Evolutionary conservation across 1,284 basidiomycete species (phyloP), one percentile per base, ranked within the genome.

Genomic region (Coniferiporia sulphurascens): DNA sequence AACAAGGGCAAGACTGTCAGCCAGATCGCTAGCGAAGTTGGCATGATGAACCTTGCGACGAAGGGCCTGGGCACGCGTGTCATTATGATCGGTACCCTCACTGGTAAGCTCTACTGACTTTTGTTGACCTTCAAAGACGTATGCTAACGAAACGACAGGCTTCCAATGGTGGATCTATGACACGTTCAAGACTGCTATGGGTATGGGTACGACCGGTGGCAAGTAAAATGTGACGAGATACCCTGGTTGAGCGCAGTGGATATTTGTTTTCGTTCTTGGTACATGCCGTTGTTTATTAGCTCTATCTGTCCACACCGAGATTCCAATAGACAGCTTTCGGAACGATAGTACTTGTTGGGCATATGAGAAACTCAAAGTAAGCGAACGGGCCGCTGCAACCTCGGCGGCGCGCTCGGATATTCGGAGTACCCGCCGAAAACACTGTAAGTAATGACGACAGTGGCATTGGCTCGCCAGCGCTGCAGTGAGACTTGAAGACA

Each of bases 81-180:
- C 55, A 64, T 90, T 71, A 90, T 91, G 87, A 90, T 90, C 61
- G 84, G 84, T 66, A 60, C 53, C 45, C 60, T 52, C n/a, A 54
- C 54, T 59, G 61, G 55, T 61, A 48, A 19, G 56, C 52, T 3
- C 43, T 34, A 22, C 9, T 19, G 21, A 34, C 4, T 51, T n/a
- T 51, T 7, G 21, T 17, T 19, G 21, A 34, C 7, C 32, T n/a
- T 51, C 9, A 4, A 8, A 15, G 15, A 10, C 9, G 1, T 55
- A 21, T 35, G 1, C 27, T 36, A n/a, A 19, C 41, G 35, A 52
- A 44, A 45, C 19, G 21, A 4, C 59, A 65, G 79, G 89, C 68
- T 91, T 91, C 87, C 89, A 91, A 78, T 91, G 89, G 89, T 91
- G 89, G 89, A 91, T 91, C 73, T 91, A 91, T 71, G 89, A 91